Conservation (phyloP, 140 eudicot species). For the Bidens hawaiensis region DNA sequence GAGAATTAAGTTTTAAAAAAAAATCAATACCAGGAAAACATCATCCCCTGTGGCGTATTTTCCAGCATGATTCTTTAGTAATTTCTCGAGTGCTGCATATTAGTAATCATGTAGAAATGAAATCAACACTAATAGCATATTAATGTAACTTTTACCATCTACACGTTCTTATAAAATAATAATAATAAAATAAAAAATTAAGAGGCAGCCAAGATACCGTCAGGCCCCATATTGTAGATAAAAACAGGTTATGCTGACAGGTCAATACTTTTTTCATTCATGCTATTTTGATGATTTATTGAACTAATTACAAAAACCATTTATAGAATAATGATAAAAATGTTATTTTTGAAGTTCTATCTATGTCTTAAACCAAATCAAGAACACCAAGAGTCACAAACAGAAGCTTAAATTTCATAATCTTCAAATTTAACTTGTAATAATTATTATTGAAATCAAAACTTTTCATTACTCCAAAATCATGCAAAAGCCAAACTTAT, state of each 20-base stretch:
- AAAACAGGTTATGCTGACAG: background rate
- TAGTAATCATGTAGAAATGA: background rate
- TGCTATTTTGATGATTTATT: background rate
- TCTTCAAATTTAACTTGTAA: background rate
- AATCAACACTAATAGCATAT: conserved; percentile 7
- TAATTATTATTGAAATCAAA: background rate
- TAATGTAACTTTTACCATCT: background rate
- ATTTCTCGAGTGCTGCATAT: conserved; percentile 71
- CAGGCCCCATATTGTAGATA: background rate
- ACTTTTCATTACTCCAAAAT: background rate
- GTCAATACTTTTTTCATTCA: background rate
- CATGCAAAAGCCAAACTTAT: background rate
- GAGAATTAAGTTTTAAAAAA: background rate
- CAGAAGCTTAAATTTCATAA: background rate
- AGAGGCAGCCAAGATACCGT: background rate
- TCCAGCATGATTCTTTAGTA: conserved; percentile 55
- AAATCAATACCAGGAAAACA: conserved; percentile 49
- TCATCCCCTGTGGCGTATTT: conserved; percentile 78
- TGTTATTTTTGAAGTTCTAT: background rate
- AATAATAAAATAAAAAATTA: background rate
- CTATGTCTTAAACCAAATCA: background rate
- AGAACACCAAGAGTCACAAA: background rate
- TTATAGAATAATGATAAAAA: background rate
- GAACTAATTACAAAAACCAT: background rate
- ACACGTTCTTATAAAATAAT: background rate